A percentile compares a stretch with the other conserved stretches of the same genome.
Evolutionary conservation across 2,329 filamentous ascomycete species (phyloP).

Genomic region (Botrytis pseudocinerea): DNA sequence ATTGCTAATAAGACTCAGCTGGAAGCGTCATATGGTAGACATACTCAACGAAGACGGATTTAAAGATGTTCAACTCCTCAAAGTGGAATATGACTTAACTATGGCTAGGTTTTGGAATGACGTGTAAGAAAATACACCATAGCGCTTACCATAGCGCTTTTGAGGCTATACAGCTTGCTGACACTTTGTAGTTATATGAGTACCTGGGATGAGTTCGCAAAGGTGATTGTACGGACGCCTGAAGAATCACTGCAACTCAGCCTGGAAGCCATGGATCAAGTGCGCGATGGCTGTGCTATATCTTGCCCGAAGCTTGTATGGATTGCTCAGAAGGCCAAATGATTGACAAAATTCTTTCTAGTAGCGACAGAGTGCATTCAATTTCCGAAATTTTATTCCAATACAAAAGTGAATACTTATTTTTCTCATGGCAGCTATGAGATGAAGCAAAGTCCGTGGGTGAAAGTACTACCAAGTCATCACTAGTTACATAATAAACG

Average conservation of each 20-base stretch:
- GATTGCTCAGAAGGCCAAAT: neutral
- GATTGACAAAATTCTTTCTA: no score
- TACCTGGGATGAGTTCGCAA: neutral
- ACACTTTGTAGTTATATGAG: neutral
- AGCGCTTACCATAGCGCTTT: rapidly evolving
- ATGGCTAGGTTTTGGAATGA: constrained; percentile 7
- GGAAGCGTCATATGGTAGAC: neutral
- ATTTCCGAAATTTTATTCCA: rapidly evolving
- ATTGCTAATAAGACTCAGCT: neutral
- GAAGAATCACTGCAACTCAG: neutral
- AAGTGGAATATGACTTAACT: neutral
- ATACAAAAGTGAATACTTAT: neutral
- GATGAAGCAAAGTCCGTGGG: neutral
- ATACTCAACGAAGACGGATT: neutral
- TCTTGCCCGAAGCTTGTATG: constrained; percentile 6
- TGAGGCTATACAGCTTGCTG: neutral
- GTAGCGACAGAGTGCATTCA: neutral
- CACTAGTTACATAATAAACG: neutral
- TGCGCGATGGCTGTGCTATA: neutral
- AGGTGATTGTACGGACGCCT: neutral
- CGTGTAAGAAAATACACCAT: neutral
- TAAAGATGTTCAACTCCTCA: neutral
- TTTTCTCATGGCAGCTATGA: neutral
- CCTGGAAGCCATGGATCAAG: neutral
- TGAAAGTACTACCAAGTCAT: neutral